Conservation (phyloP, 768 basidiomycete genomes). For the Trametes meyenii region DNA sequence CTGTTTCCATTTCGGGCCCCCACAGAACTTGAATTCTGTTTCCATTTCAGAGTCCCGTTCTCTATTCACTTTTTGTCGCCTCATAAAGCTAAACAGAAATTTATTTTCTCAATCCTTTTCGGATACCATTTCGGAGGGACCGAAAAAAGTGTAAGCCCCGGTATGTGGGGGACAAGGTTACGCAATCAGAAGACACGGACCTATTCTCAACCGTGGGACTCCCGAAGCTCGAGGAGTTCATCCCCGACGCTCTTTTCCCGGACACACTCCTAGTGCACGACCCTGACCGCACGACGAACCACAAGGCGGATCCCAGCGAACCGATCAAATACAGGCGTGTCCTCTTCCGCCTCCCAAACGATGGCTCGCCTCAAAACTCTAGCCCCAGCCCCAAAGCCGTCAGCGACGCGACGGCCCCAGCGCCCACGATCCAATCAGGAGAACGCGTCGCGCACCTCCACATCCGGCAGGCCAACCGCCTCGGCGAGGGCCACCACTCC, state of each 20-base stretch:
- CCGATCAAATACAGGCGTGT: conserved; percentile 27
- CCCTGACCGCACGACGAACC: conserved; percentile 8
- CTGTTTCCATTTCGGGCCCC: too few relatives aligned
- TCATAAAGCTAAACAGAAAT: too few relatives aligned
- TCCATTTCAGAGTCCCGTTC: too few relatives aligned
- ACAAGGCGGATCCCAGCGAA: neutral
- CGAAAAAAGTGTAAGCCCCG: too few relatives aligned
- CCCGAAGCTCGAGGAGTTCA: conserved; percentile 33
- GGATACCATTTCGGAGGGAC: too few relatives aligned
- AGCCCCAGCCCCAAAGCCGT: neutral
- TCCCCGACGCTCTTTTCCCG: conserved; percentile 31
- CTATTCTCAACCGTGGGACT: conserved; percentile 19
- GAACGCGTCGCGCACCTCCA: conserved; percentile 48
- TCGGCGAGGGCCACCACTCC: conserved; percentile 58
- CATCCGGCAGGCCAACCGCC: conserved; percentile 38
- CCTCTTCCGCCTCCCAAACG: conserved; percentile 7
- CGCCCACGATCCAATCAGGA: neutral
- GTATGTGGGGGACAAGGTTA: neutral
- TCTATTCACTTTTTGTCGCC: too few relatives aligned
- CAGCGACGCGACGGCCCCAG: neutral
- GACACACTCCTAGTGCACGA: conserved; percentile 32
- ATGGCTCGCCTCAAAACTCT: neutral
- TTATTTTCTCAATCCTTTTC: too few relatives aligned
- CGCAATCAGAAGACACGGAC: neutral
- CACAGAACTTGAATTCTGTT: too few relatives aligned